A percentile compares a stretch with the other conserved stretches of the same genome.
phyloP scores from a whole-genome alignment of 2,329 filamentous ascomycete genomes.

The Dendryphion nanum region DNA sequence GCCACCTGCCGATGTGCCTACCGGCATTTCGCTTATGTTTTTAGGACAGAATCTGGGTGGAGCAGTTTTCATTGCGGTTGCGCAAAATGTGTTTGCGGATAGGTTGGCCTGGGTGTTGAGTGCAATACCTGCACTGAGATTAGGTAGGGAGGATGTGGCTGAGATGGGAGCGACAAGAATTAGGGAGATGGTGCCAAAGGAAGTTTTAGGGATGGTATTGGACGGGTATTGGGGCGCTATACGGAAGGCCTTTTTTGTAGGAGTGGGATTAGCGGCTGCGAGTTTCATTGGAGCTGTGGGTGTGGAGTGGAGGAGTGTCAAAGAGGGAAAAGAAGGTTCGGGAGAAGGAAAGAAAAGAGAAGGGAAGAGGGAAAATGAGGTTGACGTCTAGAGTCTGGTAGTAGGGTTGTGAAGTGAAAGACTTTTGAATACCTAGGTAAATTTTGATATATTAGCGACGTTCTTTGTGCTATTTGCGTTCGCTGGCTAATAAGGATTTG shows the following conservation, averaged over 20 bases:
- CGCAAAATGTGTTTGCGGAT: conserved; percentile 38
- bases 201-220: conserved; percentile 6
- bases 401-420: too few relatives aligned
- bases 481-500: too few relatives aligned
- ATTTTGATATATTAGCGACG: too few relatives aligned
- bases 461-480: too few relatives aligned
- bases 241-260: conserved; percentile 10
- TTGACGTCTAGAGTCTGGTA: too few relatives aligned
- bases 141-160: conserved; percentile 9
- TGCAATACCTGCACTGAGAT: conserved; percentile 17
- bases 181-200: conserved; percentile 10
- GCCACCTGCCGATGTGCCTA: conserved; percentile 36
- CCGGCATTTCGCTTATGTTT: conserved; percentile 37
- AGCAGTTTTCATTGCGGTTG: conserved; percentile 46
- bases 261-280: conserved; percentile 7
- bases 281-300: conserved; percentile 8
- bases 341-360: conserved; percentile 1
- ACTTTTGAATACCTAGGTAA: too few relatives aligned
- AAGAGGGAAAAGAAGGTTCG: conserved; percentile 3
- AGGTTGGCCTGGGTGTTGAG: conserved; percentile 17
- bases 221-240: conserved; percentile 10
- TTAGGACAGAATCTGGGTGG: conserved; percentile 48
- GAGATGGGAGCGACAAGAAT: conserved; percentile 16
- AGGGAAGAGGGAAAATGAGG: conserved; percentile 2
- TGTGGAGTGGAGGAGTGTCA: conserved; percentile 15